A percentile compares a stretch with the other conserved stretches of the same genome.
These are phyloP conservation scores for Phalaenopsis hybrid DNA, from an alignment of 116 monocot genomes.

Conservation along the genomic window DNA sequence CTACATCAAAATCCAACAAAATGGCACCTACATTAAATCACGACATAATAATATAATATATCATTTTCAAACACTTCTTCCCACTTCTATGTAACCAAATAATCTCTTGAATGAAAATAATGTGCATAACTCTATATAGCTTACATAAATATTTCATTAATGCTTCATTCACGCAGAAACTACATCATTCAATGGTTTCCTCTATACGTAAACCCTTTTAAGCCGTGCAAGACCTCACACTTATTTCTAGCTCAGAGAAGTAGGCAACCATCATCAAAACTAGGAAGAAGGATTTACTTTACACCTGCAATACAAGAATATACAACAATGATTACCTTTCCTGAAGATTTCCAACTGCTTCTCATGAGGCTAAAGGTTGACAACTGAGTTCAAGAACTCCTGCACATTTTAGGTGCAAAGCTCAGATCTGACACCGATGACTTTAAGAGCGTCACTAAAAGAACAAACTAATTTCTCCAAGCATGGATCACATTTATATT, in stretches of 20 bases:
- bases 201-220: too few relatives aligned
- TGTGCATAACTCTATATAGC: too few relatives aligned
- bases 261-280: neutral
- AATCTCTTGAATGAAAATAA: too few relatives aligned
- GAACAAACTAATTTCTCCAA: conserved; percentile 20
- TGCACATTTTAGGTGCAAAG: neutral
- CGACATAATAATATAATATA: too few relatives aligned
- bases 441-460: neutral
- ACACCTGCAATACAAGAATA: neutral
- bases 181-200: too few relatives aligned
- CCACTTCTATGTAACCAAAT: too few relatives aligned
- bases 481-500: conserved; percentile 57
- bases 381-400: neutral
- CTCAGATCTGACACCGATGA: neutral
- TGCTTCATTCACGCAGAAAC: too few relatives aligned
- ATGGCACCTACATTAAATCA: too few relatives aligned
- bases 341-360: neutral
- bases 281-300: neutral
- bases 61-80: too few relatives aligned
- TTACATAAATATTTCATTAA: too few relatives aligned
- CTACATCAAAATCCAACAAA: too few relatives aligned
- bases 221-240: too few relatives aligned
- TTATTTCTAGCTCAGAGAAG: neutral
- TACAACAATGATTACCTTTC: neutral
- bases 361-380: neutral